phyloP scores from a whole-genome alignment of 495 filamentous ascomycete genomes.

The Aspergillus biplanus region DNA sequence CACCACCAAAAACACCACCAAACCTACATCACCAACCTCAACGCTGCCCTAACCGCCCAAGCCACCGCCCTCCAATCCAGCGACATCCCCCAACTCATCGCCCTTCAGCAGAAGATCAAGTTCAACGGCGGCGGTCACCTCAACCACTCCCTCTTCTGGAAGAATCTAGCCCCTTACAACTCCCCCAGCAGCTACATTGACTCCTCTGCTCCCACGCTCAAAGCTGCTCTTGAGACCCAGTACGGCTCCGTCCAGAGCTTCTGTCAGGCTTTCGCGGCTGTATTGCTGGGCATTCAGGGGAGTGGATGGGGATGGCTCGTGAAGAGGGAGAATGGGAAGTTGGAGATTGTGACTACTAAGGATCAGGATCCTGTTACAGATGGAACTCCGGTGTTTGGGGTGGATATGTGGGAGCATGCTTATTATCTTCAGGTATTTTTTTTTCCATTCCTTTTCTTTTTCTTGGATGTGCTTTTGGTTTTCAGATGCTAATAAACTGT shows the following conservation, averaged over 20 bases:
- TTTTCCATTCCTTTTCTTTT: slow-evolving; percentile 4
- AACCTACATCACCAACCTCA: slow-evolving; percentile 68
- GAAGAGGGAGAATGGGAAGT: slow-evolving; percentile 57
- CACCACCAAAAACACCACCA: slow-evolving; percentile 70
- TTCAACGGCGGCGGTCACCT: slow-evolving; percentile 95
- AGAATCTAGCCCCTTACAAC: slow-evolving; percentile 75
- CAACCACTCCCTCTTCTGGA: slow-evolving; percentile 93
- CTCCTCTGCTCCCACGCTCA: slow-evolving; percentile 52
- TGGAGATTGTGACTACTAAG: slow-evolving; percentile 75
- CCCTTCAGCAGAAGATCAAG: slow-evolving; percentile 81
- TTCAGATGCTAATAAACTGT: slow-evolving; percentile 30
- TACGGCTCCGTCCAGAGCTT: slow-evolving; percentile 74
- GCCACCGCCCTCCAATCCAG: slow-evolving; percentile 44
- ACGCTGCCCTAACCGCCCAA: slow-evolving; percentile 55
- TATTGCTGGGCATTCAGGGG: slow-evolving; percentile 85
- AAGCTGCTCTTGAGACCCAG: slow-evolving; percentile 66
- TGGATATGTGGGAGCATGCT: slow-evolving; percentile 97
- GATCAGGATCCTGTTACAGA: slow-evolving; percentile 90
- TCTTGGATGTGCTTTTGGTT: background rate
- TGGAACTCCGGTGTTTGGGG: slow-evolving; percentile 78
- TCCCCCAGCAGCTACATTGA: slow-evolving; percentile 68
- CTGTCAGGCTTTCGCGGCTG: slow-evolving; percentile 66
- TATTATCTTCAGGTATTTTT: slow-evolving; percentile 61
- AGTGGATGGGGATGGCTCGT: slow-evolving; percentile 95
- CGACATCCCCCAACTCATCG: slow-evolving; percentile 64